phyloP scores from a whole-genome alignment of 2,329 filamentous ascomycete species.

The Lasiodiplodia sp. region DNA sequence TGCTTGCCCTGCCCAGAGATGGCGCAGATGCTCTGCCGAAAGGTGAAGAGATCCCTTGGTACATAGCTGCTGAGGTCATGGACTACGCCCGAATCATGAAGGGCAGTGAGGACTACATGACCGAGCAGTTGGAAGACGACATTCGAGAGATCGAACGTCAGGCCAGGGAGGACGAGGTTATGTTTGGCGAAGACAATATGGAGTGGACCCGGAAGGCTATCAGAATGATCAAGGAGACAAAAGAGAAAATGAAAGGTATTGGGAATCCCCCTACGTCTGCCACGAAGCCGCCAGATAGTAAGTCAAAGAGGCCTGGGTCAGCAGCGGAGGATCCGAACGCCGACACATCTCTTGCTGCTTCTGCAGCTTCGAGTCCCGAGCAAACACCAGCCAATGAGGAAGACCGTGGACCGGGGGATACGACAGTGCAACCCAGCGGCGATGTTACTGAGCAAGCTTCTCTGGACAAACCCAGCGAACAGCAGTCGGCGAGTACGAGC shows the following conservation, averaged over 20 bases:
- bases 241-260: slow-evolving; percentile 75
- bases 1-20: slow-evolving; percentile 85
- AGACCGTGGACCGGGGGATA: background rate
- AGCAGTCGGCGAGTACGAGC: slow-evolving; percentile 8
- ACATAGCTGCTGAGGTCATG: slow-evolving; percentile 89
- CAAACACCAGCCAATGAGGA: background rate
- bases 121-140: slow-evolving; percentile 79
- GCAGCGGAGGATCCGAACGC: background rate
- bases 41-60: slow-evolving; percentile 87
- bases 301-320: slow-evolving; percentile 52
- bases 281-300: slow-evolving; percentile 59
- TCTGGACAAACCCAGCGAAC: background rate
- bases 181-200: slow-evolving; percentile 86
- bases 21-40: slow-evolving; percentile 73
- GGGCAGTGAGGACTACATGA: slow-evolving; percentile 88
- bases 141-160: slow-evolving; percentile 76
- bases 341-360: background rate
- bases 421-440: background rate
- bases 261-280: slow-evolving; percentile 67
- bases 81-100: slow-evolving; percentile 98
- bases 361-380: background rate
- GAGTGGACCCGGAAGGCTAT: slow-evolving; percentile 91
- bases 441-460: background rate
- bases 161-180: slow-evolving; percentile 85
- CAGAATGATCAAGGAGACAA: slow-evolving; percentile 73